Percentiles rank a stretch among this genome's conserved stretches.
These are phyloP conservation scores for Xylariaceae sp. DNA, from an alignment of 2,329 filamentous ascomycete species.

Conservation along the genomic window DNA sequence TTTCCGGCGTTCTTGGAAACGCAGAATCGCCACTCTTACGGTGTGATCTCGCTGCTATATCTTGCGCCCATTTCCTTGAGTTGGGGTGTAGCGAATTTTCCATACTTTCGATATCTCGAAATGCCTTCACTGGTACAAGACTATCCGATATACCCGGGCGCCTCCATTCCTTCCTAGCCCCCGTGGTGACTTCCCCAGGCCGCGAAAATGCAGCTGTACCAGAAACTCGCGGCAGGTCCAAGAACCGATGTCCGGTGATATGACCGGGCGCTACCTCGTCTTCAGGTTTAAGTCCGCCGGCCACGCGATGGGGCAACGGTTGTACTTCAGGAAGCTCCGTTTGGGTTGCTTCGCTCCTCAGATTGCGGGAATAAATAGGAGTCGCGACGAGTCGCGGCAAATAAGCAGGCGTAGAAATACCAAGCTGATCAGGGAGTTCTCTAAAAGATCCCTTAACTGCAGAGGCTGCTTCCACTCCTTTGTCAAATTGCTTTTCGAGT, in stretches of 20 bases:
- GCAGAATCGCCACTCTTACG: background rate
- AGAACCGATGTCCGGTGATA: background rate
- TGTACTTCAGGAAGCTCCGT: background rate
- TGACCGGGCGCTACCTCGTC: background rate
- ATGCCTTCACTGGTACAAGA: background rate
- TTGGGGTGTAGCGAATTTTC: constrained; percentile 10
- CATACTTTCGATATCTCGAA: background rate
- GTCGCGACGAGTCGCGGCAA: background rate
- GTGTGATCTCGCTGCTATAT: constrained; percentile 8
- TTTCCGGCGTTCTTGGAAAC: background rate
- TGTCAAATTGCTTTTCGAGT: background rate
- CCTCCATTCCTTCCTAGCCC: background rate
- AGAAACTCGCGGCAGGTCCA: background rate
- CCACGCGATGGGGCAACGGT: background rate
- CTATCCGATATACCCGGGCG: background rate
- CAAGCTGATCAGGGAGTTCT: background rate
- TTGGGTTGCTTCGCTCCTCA: constrained; percentile 1
- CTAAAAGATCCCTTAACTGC: background rate
- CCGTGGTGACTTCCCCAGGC: background rate
- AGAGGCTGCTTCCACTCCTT: background rate
- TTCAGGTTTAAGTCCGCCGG: background rate
- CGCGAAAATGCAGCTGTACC: background rate
- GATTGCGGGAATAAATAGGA: background rate
- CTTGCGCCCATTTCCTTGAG: constrained; percentile 11
- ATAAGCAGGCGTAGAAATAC: background rate